Conservation (phyloP, 495 filamentous ascomycete genomes). For the Echria macrotheca region DNA sequence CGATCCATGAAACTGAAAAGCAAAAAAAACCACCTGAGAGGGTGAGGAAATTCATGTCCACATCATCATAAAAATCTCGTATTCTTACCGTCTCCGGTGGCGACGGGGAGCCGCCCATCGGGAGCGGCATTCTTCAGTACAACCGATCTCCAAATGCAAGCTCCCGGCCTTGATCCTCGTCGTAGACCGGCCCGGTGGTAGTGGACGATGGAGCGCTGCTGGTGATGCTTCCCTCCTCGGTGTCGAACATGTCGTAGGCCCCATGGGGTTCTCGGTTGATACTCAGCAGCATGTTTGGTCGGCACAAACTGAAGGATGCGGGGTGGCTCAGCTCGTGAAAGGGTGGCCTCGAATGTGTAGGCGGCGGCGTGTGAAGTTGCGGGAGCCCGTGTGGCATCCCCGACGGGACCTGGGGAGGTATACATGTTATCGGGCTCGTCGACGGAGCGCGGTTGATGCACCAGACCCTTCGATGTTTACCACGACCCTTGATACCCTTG, state of each 20-base stretch:
- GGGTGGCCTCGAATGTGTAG: constrained; percentile 8
- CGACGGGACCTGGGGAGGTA: constrained; percentile 16
- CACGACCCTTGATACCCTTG: constrained; percentile 94
- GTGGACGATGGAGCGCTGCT: constrained; percentile 29
- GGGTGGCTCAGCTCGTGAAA: constrained; percentile 22
- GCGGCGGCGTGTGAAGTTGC: constrained; percentile 18
- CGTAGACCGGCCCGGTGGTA: constrained; percentile 36
- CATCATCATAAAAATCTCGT: constrained; percentile 30
- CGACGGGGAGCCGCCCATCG: no score
- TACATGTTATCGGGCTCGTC: constrained; percentile 1
- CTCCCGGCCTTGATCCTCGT: constrained; percentile 36
- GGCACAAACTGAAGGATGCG: constrained; percentile 26
- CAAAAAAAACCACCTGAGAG: not conserved
- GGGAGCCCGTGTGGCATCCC: constrained; percentile 18
- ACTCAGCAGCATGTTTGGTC: constrained; percentile 14
- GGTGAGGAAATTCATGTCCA: constrained; percentile 1
- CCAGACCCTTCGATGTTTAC: constrained; percentile 65
- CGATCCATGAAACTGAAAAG: constrained; percentile 10
- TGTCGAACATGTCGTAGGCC: constrained; percentile 42
- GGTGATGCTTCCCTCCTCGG: constrained; percentile 37
- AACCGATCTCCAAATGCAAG: constrained; percentile 33
- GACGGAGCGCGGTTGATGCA: constrained; percentile 17
- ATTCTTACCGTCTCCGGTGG: not conserved
- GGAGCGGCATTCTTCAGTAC: no score
- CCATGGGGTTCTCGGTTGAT: constrained; percentile 20